These are phyloP conservation scores for Melastoma candidum DNA, from an alignment of 441 rosid genomes.

Conservation along the genomic window DNA sequence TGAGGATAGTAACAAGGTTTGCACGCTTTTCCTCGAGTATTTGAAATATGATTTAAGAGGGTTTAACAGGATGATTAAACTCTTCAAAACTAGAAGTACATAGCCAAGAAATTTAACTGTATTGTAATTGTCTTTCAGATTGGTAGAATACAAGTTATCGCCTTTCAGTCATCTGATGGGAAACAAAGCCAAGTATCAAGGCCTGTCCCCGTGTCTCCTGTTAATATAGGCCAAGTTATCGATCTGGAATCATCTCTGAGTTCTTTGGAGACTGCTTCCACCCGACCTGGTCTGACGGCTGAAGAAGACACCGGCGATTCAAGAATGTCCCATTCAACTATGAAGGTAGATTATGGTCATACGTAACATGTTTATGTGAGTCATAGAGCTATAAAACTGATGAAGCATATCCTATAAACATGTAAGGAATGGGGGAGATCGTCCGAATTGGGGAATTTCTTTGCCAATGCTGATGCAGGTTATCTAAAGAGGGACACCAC, in stretches of 20 bases:
- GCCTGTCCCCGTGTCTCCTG: constrained; percentile 37
- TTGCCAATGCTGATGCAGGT: constrained; percentile 57
- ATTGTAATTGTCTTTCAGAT: constrained; percentile 37
- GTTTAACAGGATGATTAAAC: background rate
- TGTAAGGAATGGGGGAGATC: constrained; percentile 30
- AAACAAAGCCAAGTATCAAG: constrained; percentile 41
- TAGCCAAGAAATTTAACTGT: background rate
- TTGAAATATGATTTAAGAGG: background rate
- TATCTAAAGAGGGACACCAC: constrained; percentile 35
- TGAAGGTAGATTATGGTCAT: constrained; percentile 30
- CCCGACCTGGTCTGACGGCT: constrained; percentile 38
- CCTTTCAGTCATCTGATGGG: constrained; percentile 94
- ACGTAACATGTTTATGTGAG: background rate
- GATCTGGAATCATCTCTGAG: constrained; percentile 73
- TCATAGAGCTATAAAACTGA: background rate
- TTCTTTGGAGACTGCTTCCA: constrained; percentile 42
- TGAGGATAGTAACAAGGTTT: constrained; percentile 78
- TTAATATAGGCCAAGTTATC: constrained; percentile 44
- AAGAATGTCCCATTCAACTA: constrained; percentile 24
- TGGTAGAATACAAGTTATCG: constrained; percentile 94
- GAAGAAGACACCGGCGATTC: constrained; percentile 73
- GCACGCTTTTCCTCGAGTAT: constrained; percentile 1
- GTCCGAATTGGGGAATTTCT: constrained; percentile 66
- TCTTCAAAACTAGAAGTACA: background rate
- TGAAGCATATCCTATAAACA: no score